Conservation (phyloP, 495 filamentous ascomycete genomes). For the Trichoderma erinaceum region DNA sequence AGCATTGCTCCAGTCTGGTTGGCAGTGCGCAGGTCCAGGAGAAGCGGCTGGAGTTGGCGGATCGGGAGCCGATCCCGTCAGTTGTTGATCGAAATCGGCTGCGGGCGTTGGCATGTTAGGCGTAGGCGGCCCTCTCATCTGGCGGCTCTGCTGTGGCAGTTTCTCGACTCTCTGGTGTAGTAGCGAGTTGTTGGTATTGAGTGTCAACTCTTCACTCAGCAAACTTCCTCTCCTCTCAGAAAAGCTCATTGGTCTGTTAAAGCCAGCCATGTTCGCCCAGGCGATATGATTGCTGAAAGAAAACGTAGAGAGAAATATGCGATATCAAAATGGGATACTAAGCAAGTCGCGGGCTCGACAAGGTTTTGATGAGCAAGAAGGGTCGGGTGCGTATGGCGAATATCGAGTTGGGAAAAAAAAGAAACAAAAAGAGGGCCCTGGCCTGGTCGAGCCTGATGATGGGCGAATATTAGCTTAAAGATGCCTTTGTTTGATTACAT, state of each 20-base stretch:
- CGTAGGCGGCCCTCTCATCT: constrained; percentile 46
- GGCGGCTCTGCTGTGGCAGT: constrained; percentile 39
- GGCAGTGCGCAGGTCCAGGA: constrained; percentile 46
- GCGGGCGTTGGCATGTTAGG: constrained; percentile 53
- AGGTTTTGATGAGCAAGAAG: neutral
- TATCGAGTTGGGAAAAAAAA: neutral
- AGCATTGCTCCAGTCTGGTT: constrained; percentile 47
- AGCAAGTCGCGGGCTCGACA: neutral
- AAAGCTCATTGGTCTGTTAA: constrained; percentile 35
- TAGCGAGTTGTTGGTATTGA: constrained; percentile 36
- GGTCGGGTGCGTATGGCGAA: neutral
- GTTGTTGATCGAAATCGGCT: constrained; percentile 47
- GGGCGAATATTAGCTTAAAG: constrained; percentile 1
- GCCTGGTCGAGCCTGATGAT: constrained; percentile 8
- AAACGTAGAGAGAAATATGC: neutral
- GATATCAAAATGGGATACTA: neutral
- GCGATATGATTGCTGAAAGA: neutral
- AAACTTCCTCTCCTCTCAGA: constrained; percentile 39
- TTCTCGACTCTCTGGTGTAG: constrained; percentile 39
- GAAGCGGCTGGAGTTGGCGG: constrained; percentile 53
- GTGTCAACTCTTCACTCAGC: constrained; percentile 38
- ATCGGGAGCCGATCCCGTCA: constrained; percentile 48
- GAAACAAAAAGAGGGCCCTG: neutral
- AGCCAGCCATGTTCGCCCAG: constrained; percentile 33
- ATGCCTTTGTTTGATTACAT: neutral